These are phyloP conservation scores for Colletotrichum cuscutae DNA, from an alignment of 2,329 filamentous ascomycete genomes.

Conservation along the genomic window DNA sequence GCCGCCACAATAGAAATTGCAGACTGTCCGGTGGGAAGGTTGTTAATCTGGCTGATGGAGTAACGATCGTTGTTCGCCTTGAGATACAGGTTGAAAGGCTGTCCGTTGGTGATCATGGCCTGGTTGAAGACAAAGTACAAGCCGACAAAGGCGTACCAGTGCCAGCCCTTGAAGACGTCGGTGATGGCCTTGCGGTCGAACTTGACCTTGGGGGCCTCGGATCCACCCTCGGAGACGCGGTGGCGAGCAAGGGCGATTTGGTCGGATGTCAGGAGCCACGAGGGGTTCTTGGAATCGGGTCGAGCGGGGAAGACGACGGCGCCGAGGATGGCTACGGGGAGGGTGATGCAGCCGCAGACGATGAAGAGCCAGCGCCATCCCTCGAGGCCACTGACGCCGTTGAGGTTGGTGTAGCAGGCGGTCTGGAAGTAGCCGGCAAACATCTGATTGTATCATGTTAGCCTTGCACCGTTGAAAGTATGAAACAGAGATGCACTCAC, in stretches of 20 bases:
- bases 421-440: conserved; percentile 33
- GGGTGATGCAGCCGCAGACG: conserved; percentile 28
- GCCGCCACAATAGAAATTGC: conserved; percentile 69
- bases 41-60: conserved; percentile 61
- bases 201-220: conserved; percentile 43
- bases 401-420: conserved; percentile 25
- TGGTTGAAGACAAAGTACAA: conserved; percentile 59
- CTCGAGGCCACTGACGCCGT: conserved; percentile 25
- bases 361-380: conserved; percentile 35
- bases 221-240: conserved; percentile 40
- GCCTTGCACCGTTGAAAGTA: neutral
- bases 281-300: conserved; percentile 42
- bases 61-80: conserved; percentile 56
- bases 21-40: conserved; percentile 66
- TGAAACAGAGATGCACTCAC: neutral
- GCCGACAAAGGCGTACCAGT: conserved; percentile 47
- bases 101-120: conserved; percentile 50
- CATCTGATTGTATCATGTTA: conserved; percentile 18
- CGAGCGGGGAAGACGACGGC: conserved; percentile 39
- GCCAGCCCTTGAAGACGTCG: conserved; percentile 51
- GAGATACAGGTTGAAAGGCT: conserved; percentile 54
- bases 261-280: conserved; percentile 40
- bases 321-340: conserved; percentile 23
- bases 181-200: conserved; percentile 47
- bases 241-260: conserved; percentile 41